phyloP scores from a whole-genome alignment of 2,329 filamentous ascomycete genomes.

The Diplodia corticola region DNA sequence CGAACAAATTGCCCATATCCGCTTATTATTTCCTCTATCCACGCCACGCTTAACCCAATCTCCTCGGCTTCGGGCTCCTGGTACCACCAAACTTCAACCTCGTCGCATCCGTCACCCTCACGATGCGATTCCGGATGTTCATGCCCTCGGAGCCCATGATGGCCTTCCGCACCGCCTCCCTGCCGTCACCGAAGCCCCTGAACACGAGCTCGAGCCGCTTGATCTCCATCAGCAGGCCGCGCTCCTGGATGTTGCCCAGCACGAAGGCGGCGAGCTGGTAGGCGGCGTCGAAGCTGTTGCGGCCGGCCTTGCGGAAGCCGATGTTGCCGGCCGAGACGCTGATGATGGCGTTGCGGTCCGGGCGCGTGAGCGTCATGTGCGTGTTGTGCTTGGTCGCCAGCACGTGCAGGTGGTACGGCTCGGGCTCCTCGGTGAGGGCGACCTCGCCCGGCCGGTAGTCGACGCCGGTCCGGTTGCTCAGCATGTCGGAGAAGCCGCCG shows the following conservation, averaged over 20 bases:
- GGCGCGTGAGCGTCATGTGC: conserved; percentile 84
- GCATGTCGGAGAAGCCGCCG: background rate
- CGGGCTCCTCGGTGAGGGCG: conserved; percentile 29
- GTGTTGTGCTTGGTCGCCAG: conserved; percentile 91
- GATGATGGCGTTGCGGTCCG: conserved; percentile 75
- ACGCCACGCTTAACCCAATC: conserved; percentile 60
- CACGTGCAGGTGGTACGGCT: conserved; percentile 84
- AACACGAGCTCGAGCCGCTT: conserved; percentile 75
- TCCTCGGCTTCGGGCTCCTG: conserved; percentile 79
- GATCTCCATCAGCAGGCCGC: conserved; percentile 74
- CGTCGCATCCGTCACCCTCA: conserved; percentile 80
- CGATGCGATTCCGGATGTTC: conserved; percentile 70
- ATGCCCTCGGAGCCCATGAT: conserved; percentile 83
- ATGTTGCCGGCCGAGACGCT: conserved; percentile 82
- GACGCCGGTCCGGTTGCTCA: background rate
- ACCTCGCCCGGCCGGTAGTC: conserved; percentile 3
- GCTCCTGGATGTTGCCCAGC: conserved; percentile 80
- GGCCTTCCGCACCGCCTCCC: conserved; percentile 88
- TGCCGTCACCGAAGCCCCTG: conserved; percentile 80
- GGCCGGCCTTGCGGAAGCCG: conserved; percentile 81
- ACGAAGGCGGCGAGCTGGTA: conserved; percentile 87
- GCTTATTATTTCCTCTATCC: background rate
- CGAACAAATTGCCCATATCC: background rate
- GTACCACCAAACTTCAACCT: conserved; percentile 95
- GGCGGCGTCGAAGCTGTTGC: conserved; percentile 84